Conservation (phyloP, 805 yeast species). For the Zygosaccharomyces bailii region DNA sequence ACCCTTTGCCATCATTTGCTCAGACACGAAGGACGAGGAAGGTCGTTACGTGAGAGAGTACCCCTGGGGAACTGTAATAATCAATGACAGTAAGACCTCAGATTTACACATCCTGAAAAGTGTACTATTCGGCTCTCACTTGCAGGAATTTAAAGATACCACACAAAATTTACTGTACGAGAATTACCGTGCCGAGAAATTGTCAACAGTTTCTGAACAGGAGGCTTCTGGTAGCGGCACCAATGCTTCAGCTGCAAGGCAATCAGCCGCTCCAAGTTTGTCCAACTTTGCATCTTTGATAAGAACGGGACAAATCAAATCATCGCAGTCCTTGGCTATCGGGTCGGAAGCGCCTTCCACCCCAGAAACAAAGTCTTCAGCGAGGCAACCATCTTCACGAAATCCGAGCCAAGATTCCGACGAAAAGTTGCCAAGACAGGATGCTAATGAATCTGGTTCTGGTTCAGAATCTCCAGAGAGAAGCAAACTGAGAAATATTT, state of each 20-base stretch:
- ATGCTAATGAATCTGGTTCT: constrained; percentile 34
- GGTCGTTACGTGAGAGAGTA: constrained; percentile 65
- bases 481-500: constrained; percentile 66
- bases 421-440: constrained; percentile 38
- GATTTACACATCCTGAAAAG: constrained; percentile 58
- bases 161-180: constrained; percentile 76
- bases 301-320: constrained; percentile 36
- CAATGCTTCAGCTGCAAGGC: constrained; percentile 13
- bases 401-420: constrained; percentile 38
- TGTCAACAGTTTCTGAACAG: constrained; percentile 51
- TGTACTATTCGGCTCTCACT: constrained; percentile 77
- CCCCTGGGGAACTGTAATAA: constrained; percentile 62
- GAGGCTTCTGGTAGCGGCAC: constrained; percentile 11
- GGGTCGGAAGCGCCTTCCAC: constrained; percentile 27
- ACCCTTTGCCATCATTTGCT: constrained; percentile 71
- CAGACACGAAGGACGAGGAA: constrained; percentile 54
- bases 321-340: constrained; percentile 29
- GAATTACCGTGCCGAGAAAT: constrained; percentile 72
- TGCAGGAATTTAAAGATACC: constrained; percentile 75
- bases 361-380: constrained; percentile 33
- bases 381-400: constrained; percentile 35
- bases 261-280: constrained; percentile 36
- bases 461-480: constrained; percentile 41
- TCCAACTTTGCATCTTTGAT: constrained; percentile 37
- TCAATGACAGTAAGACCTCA: constrained; percentile 48